Conservation (phyloP, 768 basidiomycete genomes). For the Crepidotus variabilis region DNA sequence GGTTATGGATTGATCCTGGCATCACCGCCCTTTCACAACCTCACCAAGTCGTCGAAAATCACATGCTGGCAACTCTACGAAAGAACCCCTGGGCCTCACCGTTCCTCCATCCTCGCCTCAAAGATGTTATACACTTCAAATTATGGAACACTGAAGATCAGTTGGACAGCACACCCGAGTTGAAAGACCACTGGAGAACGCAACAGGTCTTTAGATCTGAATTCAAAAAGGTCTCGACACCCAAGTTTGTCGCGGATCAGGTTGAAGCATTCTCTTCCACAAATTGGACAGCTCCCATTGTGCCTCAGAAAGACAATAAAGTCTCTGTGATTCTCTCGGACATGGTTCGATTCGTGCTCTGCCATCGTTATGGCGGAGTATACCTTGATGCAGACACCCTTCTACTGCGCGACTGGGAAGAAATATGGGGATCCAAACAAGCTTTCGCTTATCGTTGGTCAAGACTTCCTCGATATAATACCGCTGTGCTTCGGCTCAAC, state of each 20-base stretch:
- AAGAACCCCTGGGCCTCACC: conserved; percentile 93
- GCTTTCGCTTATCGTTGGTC: conserved; percentile 98
- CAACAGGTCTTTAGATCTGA: conserved; percentile 87
- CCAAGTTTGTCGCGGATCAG: conserved; percentile 11
- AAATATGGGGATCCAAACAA: conserved; percentile 94
- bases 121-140: conserved; percentile 90
- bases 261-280: conserved; percentile 13
- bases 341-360: conserved; percentile 96
- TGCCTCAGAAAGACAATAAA: background rate
- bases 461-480: conserved; percentile 90
- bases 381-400: conserved; percentile 98
- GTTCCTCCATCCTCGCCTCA: conserved; percentile 90
- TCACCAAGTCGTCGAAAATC: conserved; percentile 71
- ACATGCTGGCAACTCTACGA: conserved; percentile 83
- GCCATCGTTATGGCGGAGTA: conserved; percentile 93
- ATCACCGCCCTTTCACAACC: conserved; percentile 81
- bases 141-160: conserved; percentile 99
- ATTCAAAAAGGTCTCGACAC: conserved; percentile 51
- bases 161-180: conserved; percentile 85
- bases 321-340: conserved; percentile 93
- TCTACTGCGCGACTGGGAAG: conserved; percentile 96
- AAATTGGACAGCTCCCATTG: conserved; percentile 17
- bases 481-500: conserved; percentile 92
- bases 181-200: conserved; percentile 86
- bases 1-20: conserved; percentile 99